A percentile compares a stretch with the other conserved stretches of the same genome.
phyloP scores from a whole-genome alignment of 495 filamentous ascomycete species.

The Parathielavia hyrcaniae region DNA sequence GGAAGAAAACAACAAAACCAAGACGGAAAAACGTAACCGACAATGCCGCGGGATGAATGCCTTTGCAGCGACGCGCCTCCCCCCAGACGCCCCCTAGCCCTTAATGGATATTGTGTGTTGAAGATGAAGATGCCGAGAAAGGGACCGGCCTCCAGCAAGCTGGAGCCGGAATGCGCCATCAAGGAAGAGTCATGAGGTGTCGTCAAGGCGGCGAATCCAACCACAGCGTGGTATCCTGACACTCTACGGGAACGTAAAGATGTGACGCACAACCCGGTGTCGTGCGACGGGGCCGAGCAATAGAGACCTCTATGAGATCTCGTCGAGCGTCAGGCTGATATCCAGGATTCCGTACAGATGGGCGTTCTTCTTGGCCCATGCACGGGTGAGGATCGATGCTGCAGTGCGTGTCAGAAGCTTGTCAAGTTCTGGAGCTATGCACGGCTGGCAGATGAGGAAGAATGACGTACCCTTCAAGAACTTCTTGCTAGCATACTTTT shows the following conservation, averaged over 20 bases:
- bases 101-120: conserved; percentile 14
- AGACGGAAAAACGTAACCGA: conserved; percentile 18
- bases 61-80: conserved; percentile 1
- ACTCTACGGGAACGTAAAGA: conserved; percentile 17
- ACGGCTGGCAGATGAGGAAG: not conserved
- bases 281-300: conserved; percentile 2
- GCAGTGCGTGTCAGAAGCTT: conserved; percentile 21
- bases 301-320: conserved; percentile 30
- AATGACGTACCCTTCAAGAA: conserved; percentile 78
- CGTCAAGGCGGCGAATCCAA: conserved; percentile 30
- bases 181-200: conserved; percentile 24
- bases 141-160: conserved; percentile 16
- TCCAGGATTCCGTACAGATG: conserved; percentile 41
- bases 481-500: conserved; percentile 98
- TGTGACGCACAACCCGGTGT: conserved; percentile 3
- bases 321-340: conserved; percentile 37
- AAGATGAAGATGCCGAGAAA: conserved; percentile 19
- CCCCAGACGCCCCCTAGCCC: conserved; percentile 14
- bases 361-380: conserved; percentile 81
- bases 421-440: conserved; percentile 15
- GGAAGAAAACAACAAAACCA: conserved; percentile 10
- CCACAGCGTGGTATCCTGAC: conserved; percentile 30
- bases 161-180: conserved; percentile 21
- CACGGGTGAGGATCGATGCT: conserved; percentile 88
- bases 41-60: conserved; percentile 21